phyloP scores from a whole-genome alignment of 148 eudicot genomes.

The Vaccinium darrowii region DNA sequence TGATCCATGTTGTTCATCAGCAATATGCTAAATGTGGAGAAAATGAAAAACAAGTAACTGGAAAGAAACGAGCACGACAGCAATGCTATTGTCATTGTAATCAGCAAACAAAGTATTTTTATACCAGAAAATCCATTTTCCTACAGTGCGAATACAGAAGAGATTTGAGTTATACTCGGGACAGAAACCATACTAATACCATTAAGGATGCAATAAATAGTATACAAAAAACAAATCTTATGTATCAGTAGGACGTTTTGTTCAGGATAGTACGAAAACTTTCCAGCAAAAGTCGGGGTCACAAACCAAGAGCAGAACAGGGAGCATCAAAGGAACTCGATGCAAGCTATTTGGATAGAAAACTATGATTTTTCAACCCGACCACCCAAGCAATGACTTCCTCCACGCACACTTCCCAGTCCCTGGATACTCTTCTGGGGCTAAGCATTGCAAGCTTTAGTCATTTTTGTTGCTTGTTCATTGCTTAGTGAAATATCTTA shows the following conservation, averaged over 20 bases:
- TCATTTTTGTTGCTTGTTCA: constrained; percentile 28
- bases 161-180: neutral
- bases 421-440: constrained; percentile 24
- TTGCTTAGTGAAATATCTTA: constrained; percentile 24
- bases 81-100: neutral
- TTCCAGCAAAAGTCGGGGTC: constrained; percentile 85
- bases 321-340: constrained; percentile 92
- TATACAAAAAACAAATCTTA: neutral
- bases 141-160: neutral
- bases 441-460: constrained; percentile 27
- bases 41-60: neutral
- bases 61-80: neutral
- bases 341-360: constrained; percentile 79
- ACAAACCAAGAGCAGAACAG: constrained; percentile 91
- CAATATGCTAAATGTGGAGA: neutral
- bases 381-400: constrained; percentile 57
- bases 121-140: neutral
- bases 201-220: neutral
- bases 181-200: neutral
- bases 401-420: constrained; percentile 70
- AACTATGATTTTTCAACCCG: constrained; percentile 79
- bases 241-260: neutral
- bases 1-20: too few relatives aligned
- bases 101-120: neutral
- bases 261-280: constrained; percentile 24